Conservation (phyloP, 2,329 filamentous ascomycete species). For the Aspergillus nomiae region DNA sequence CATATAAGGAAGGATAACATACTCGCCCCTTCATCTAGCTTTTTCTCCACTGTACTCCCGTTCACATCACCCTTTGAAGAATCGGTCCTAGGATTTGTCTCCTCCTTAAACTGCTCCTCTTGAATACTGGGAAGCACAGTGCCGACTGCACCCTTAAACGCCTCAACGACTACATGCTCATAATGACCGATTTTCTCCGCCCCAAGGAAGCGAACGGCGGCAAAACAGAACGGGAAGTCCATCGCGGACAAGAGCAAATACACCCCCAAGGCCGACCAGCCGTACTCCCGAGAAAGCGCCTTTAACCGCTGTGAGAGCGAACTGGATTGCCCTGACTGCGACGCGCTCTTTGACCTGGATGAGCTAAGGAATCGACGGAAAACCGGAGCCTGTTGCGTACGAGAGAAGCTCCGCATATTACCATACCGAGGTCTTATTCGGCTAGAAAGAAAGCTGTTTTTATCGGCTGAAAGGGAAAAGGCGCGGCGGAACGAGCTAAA, state of each 20-base stretch:
- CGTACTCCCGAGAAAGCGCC: slow-evolving; percentile 87
- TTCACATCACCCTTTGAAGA: slow-evolving; percentile 19
- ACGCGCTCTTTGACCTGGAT: slow-evolving; percentile 21
- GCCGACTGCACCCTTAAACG: slow-evolving; percentile 34
- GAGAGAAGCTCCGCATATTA: neutral
- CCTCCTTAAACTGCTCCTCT: slow-evolving; percentile 30
- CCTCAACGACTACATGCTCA: slow-evolving; percentile 47
- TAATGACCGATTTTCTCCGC: slow-evolving; percentile 76
- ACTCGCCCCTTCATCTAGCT: slow-evolving; percentile 71
- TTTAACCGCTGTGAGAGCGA: slow-evolving; percentile 73
- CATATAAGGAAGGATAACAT: slow-evolving; percentile 46
- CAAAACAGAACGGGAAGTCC: slow-evolving; percentile 94
- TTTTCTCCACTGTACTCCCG: slow-evolving; percentile 57
- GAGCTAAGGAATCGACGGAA: slow-evolving; percentile 30
- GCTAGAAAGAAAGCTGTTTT: slow-evolving; percentile 1
- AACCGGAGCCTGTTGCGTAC: neutral
- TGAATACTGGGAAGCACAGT: slow-evolving; percentile 41
- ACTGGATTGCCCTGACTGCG: slow-evolving; percentile 34
- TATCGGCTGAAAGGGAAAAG: slow-evolving; percentile 6
- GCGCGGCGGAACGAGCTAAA: slow-evolving; percentile 6
- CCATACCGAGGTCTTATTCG: neutral
- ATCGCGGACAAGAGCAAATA: slow-evolving; percentile 80
- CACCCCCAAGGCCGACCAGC: slow-evolving; percentile 89
- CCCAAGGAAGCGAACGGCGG: slow-evolving; percentile 79
- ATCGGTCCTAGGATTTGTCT: slow-evolving; percentile 47